Evolutionary conservation across 805 yeast genomes (phyloP).

Genomic region (Barnettozyma salicaria): DNA sequence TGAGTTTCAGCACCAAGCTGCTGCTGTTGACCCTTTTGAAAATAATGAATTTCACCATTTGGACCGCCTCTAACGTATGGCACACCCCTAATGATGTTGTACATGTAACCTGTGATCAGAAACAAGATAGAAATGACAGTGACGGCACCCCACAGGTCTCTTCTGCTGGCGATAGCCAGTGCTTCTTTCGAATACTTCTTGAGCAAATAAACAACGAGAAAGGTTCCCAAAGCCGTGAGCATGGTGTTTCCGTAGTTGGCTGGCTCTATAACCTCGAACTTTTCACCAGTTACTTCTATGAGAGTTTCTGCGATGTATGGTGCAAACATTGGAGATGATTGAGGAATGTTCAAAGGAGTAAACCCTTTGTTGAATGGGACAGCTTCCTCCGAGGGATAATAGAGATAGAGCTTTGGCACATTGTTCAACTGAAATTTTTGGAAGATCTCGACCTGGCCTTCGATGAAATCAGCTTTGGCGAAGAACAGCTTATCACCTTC

Average conservation of each 20-base stretch:
- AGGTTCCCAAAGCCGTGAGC: conserved; percentile 30
- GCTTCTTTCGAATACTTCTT: conserved; percentile 33
- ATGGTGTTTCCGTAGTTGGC: conserved; percentile 33
- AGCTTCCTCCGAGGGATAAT: conserved; percentile 46
- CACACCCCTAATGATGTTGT: conserved; percentile 69
- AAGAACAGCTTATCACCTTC: conserved; percentile 55
- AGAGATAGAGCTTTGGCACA: conserved; percentile 73
- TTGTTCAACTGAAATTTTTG: conserved; percentile 45
- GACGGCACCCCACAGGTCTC: conserved; percentile 65
- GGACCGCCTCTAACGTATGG: conserved; percentile 45
- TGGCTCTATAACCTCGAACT: conserved; percentile 30
- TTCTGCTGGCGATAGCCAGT: conserved; percentile 38
- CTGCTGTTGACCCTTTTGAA: conserved; percentile 55
- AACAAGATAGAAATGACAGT: conserved; percentile 60
- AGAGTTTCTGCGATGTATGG: conserved; percentile 26
- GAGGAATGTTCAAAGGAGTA: conserved; percentile 29
- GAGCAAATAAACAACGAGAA: conserved; percentile 25
- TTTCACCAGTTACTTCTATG: conserved; percentile 17
- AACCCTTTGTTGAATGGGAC: conserved; percentile 29
- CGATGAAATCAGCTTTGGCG: conserved; percentile 66
- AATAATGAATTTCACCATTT: conserved; percentile 37
- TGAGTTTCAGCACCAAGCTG: conserved; percentile 92
- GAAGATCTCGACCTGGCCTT: conserved; percentile 43
- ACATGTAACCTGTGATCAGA: conserved; percentile 90
- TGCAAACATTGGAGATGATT: conserved; percentile 28